Base-by-base conservation (phyloP, 1,284 basidiomycete species). In the Puccinia coronata region DNA sequence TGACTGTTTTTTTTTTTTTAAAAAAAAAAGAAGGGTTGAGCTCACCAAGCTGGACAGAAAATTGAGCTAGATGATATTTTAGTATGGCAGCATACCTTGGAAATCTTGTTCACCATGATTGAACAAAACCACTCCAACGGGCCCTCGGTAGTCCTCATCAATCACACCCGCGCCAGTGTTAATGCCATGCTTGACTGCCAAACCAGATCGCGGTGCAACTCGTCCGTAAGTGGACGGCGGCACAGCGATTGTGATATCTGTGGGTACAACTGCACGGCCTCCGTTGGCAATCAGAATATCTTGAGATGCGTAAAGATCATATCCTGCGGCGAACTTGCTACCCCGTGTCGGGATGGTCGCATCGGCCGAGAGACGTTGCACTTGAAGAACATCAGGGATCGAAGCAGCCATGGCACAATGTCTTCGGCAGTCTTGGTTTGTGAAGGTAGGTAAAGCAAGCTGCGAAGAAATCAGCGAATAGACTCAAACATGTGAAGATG, bases 111-210 rank as follows among this genome's bases (percentile, higher is more conserved):
- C 93, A 0, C 92, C 92, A 82, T 92, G 90, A 86, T 99, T 99
- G 90, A 96, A 98, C 51, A 99, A 89, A 36, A 99, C 88, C n/a
- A 98, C 94, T 86, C 93, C 95, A 78, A 99, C 90, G 11, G 91
- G 88, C 5, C 97, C 96, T 53, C 97, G 90, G 87, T 99, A 99
- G 86, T 99, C 96, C 16, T 93, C 92, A 84, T 99, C 97, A 81
- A 99, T 91, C 25, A 99, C 96, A 49, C 96, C 96, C 6, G 96
- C 97, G 0, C 96, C 96, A 0, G 94, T 96, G 86, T 97, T 93
- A 82, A 99, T 98, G 89, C 95, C 94, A 87, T 94, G 95, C 86
- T 99, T 99, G 36, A 92, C 92, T 4, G 96, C 96, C 96, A 84
- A 18, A 6, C 96, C 96, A 84, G 92, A 94, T 20, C 96, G 90